Evolutionary conservation across 2,329 filamentous ascomycete species (phyloP).

Genomic region (Nigrospora osmanthi): DNA sequence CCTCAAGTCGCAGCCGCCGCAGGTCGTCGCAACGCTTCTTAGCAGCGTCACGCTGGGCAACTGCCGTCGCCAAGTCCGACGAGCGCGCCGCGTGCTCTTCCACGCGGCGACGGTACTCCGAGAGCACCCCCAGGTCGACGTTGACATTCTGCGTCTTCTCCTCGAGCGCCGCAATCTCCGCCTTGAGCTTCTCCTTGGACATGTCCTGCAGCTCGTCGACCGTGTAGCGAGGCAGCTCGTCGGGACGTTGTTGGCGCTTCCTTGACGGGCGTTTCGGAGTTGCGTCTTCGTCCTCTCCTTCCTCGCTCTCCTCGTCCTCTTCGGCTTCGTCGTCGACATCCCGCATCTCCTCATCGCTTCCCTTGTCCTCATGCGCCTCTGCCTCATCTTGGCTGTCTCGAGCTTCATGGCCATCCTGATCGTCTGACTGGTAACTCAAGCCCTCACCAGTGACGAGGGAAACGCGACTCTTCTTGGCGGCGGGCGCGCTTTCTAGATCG

Average conservation of each 20-base stretch:
- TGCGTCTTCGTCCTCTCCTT: constrained; percentile 10
- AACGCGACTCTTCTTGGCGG: constrained; percentile 9
- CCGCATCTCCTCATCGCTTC: constrained; percentile 9
- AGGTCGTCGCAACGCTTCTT: constrained; percentile 93
- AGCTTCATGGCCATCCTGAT: constrained; percentile 21
- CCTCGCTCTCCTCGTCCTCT: constrained; percentile 18
- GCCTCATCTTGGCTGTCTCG: constrained; percentile 15
- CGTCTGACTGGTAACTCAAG: constrained; percentile 7
- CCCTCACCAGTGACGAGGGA: constrained; percentile 15
- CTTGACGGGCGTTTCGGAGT: constrained; percentile 4
- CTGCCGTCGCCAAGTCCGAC: constrained; percentile 74
- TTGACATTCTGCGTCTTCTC: constrained; percentile 74
- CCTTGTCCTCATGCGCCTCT: constrained; percentile 7
- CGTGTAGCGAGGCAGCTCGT: constrained; percentile 71
- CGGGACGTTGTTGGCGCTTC: constrained; percentile 23
- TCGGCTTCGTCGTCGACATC: constrained; percentile 15
- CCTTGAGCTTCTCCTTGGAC: constrained; percentile 53
- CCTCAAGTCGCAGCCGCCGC: constrained; percentile 80
- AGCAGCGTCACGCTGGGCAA: constrained; percentile 71
- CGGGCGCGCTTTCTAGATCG: constrained; percentile 45
- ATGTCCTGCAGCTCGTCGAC: constrained; percentile 61
- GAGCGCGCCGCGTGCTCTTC: constrained; percentile 75
- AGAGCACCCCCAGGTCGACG: constrained; percentile 82
- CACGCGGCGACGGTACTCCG: constrained; percentile 79
- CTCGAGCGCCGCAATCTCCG: constrained; percentile 54